Base-by-base conservation (phyloP, 1,284 basidiomycete species). In the Cryptococcus depauperatus region DNA sequence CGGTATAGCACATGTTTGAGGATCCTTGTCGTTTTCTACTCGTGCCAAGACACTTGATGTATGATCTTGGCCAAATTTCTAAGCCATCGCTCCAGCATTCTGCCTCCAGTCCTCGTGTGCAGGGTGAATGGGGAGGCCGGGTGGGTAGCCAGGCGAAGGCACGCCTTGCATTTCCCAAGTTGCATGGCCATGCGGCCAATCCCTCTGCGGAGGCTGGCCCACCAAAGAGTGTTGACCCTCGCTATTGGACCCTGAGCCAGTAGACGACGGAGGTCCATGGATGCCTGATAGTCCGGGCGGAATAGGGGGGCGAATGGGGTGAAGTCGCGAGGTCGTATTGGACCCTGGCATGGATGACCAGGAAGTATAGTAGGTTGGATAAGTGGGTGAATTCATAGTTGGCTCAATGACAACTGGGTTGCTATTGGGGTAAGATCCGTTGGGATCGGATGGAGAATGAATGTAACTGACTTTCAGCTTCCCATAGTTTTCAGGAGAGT, bases 81-180 rank as follows among this genome's bases (percentile, higher is more conserved):
- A 52, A 6, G 37, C 46, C 16, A 52, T 48, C 11, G 50, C 41
- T 6, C 40, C 47, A n/a, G 50, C 32, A 23, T 48, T 46, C 16
- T 44, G 16, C 29, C 47, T 42, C 50, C 50, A 52, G 13, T 48
- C 50, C 21, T 52, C 50, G 44, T 52, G 50, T 14, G 34, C n/a
- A 18, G 22, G 40, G 37, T 52, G 50, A 9, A 51, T 29, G 32
- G 50, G 35, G 33, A 41, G 43, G 19, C 27, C 30, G 22, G 45
- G 43, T 5, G 23, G 13, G 4, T 37, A 34, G 26, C 33, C 33
- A 9, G 48, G 14, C 16, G 35, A 18, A 16, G 16, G 16, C 26
- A 40, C n/a, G 22, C 43, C 43, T n/a, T 37, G 27, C 19, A n/a
- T 21, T 21, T 47, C 34, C 48, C 48, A 50, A n/a, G n/a, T n/a